Percentiles rank a stretch among this genome's conserved stretches.
These are phyloP conservation scores for Mallotus repandus DNA, from an alignment of 441 rosid genomes.

Conservation along the genomic window DNA sequence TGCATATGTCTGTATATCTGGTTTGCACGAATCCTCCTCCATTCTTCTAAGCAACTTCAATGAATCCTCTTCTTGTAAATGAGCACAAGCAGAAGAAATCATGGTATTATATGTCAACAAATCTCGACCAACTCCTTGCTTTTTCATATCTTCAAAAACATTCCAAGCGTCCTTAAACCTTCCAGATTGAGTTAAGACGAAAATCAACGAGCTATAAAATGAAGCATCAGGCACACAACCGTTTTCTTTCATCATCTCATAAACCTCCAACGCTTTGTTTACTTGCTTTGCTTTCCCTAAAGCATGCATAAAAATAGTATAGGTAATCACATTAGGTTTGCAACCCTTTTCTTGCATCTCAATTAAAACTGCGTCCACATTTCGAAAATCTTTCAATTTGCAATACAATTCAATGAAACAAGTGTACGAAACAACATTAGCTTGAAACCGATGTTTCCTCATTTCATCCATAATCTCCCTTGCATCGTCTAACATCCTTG, in stretches of 20 bases:
- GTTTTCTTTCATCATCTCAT: constrained; percentile 62
- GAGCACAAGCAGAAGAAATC: constrained; percentile 52
- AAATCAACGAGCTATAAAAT: constrained; percentile 64
- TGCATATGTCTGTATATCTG: constrained; percentile 54
- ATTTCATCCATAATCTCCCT: constrained; percentile 51
- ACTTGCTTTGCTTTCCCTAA: constrained; percentile 65
- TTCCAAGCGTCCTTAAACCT: constrained; percentile 62
- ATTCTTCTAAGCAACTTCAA: constrained; percentile 57
- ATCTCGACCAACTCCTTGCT: constrained; percentile 53
- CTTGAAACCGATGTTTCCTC: constrained; percentile 46
- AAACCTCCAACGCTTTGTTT: constrained; percentile 58
- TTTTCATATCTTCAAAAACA: constrained; percentile 69
- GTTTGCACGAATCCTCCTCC: constrained; percentile 63
- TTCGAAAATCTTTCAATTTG: constrained; percentile 59
- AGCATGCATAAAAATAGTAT: constrained; percentile 64
- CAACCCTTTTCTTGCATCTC: constrained; percentile 67
- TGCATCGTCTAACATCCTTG: constrained; percentile 55
- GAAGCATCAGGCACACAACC: constrained; percentile 65
- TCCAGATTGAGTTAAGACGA: constrained; percentile 57
- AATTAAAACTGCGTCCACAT: constrained; percentile 45
- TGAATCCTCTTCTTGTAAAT: constrained; percentile 55
- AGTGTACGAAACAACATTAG: constrained; percentile 58
- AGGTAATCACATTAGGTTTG: constrained; percentile 56
- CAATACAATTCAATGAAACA: constrained; percentile 64
- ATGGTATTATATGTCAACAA: constrained; percentile 53